Conservation (phyloP, 2,329 filamentous ascomycete species). For the Neodidymelliopsis sp. region DNA sequence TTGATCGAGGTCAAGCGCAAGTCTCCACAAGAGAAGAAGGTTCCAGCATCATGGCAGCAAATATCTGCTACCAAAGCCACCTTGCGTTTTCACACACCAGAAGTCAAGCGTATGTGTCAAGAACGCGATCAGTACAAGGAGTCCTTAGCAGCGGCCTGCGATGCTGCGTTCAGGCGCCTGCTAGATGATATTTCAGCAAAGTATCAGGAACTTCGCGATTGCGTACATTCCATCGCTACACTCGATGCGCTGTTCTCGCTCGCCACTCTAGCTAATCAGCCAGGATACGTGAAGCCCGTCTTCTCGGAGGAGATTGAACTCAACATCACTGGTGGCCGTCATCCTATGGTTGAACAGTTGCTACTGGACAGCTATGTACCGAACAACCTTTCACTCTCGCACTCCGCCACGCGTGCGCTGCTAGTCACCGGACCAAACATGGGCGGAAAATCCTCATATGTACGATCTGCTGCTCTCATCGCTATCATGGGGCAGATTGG, state of each 20-base stretch:
- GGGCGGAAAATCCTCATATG: slow-evolving; percentile 98
- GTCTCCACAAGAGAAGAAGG: slow-evolving; percentile 72
- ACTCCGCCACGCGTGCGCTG: slow-evolving; percentile 67
- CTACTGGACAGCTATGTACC: slow-evolving; percentile 88
- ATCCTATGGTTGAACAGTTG: slow-evolving; percentile 95
- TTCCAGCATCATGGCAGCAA: slow-evolving; percentile 94
- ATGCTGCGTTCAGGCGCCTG: slow-evolving; percentile 77
- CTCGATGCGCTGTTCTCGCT: slow-evolving; percentile 91
- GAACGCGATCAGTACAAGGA: slow-evolving; percentile 97
- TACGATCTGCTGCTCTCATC: slow-evolving; percentile 89
- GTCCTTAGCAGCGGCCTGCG: slow-evolving; percentile 88
- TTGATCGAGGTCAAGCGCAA: slow-evolving; percentile 89
- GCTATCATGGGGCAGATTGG: slow-evolving; percentile 94
- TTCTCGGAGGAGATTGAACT: slow-evolving; percentile 72
- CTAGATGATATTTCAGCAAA: slow-evolving; percentile 78
- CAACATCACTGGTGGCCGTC: slow-evolving; percentile 76
- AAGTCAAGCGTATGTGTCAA: slow-evolving; percentile 80
- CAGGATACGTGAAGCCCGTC: slow-evolving; percentile 84
- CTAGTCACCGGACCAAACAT: slow-evolving; percentile 98
- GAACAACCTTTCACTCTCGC: slow-evolving; percentile 79
- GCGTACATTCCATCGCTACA: slow-evolving; percentile 82
- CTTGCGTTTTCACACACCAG: slow-evolving; percentile 92
- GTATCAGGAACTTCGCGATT: slow-evolving; percentile 90
- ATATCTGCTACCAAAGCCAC: slow-evolving; percentile 93
- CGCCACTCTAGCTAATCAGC: slow-evolving; percentile 81